A percentile compares a stretch with the other conserved stretches of the same genome.
Evolutionary conservation across 139 green algal species (phyloP).

Genomic region (Chlorella sp.): DNA sequence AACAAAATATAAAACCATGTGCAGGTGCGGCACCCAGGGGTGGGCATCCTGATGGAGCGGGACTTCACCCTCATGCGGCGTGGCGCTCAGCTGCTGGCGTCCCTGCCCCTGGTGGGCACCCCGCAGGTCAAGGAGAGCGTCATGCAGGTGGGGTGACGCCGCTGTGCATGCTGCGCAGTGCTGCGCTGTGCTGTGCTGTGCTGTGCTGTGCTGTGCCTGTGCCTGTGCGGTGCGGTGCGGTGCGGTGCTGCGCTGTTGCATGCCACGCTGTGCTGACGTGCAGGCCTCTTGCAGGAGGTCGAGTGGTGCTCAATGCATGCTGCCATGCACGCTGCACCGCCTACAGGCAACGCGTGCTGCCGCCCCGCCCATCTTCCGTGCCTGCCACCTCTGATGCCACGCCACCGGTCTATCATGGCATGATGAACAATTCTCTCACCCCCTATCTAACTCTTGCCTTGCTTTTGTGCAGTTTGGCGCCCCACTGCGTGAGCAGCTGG

Average conservation of each 20-base stretch:
- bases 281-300: not conserved
- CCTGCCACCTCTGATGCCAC: no score
- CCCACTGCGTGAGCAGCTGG: conserved; percentile 92
- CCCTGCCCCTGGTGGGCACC: conserved; percentile 67
- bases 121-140: conserved; percentile 50
- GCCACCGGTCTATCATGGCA: no score
- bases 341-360: no score
- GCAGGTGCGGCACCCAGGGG: conserved; percentile 88
- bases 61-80: conserved; percentile 92
- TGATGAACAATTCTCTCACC: not conserved
- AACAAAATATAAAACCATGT: no score
- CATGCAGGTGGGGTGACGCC: conserved; percentile 54
- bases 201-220: no score
- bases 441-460: not conserved
- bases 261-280: not conserved
- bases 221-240: no score
- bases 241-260: not conserved
- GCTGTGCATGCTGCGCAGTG: not conserved
- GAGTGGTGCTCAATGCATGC: not conserved
- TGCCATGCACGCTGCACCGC: no score
- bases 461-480: conserved; percentile 81
- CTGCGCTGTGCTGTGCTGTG: not conserved
- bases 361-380: no score
- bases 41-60: conserved; percentile 76
- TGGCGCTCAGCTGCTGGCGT: conserved; percentile 49